These are phyloP conservation scores for Carex pumila DNA, from an alignment of 176 grass and related monocot species.

Conservation along the genomic window DNA sequence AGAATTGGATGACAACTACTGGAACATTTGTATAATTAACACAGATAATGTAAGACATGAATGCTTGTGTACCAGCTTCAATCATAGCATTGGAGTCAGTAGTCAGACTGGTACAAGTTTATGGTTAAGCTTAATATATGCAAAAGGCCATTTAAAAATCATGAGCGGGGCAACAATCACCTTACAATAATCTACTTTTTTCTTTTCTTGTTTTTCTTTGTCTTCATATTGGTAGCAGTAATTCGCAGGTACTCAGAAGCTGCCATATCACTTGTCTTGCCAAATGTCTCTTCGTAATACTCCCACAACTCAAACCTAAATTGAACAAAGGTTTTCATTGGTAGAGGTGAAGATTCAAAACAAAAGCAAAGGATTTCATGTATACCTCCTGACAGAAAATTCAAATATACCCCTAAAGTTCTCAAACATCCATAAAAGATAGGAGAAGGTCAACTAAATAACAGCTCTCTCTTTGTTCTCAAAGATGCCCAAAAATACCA, in stretches of 20 bases:
- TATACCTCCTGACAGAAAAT: background rate
- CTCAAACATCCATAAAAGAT: background rate
- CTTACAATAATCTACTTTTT: background rate
- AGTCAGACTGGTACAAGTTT: background rate
- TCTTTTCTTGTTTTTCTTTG: background rate
- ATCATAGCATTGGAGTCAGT: background rate
- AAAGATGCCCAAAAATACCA: background rate
- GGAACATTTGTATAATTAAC: background rate
- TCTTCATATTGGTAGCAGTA: slow-evolving; percentile 60
- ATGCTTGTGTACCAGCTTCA: background rate
- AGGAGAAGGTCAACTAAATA: background rate
- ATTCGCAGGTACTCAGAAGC: slow-evolving; percentile 46
- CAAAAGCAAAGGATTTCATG: background rate
- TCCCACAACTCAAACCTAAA: slow-evolving; percentile 71
- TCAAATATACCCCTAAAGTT: background rate
- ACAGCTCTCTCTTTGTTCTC: background rate
- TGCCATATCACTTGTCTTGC: slow-evolving; percentile 53
- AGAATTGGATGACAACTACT: background rate
- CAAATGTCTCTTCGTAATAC: slow-evolving; percentile 56
- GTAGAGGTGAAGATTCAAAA: background rate
- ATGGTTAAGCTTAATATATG: background rate
- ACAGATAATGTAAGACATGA: background rate
- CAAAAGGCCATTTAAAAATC: background rate
- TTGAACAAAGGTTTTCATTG: background rate
- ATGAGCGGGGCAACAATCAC: background rate